Base-by-base conservation (phyloP, 108 stramenopile genomes). In the Epithemia pelagica region DNA sequence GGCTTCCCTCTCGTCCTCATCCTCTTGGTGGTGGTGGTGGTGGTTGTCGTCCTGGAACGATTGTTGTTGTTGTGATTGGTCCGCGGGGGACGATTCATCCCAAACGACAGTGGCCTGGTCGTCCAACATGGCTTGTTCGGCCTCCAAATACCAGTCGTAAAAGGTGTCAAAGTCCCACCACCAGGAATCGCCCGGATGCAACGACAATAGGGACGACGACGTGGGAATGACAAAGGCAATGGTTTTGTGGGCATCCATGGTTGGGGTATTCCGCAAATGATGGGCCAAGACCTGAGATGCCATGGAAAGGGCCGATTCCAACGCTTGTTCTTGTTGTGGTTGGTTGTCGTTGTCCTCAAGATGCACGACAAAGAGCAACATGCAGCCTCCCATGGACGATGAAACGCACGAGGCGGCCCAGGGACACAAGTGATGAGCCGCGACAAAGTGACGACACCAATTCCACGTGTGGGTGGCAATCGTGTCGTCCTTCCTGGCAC, bases 361-460 rank as follows among this genome's bases (percentile, higher is more conserved):
- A n/a, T n/a, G n/a, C 1, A 82, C 54, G 7, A 85, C 57, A 73
- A 76, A 86, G 58, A 83, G 71, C n/a, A 78, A 79, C 54, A 88
- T 76, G 29, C 82, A 82, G 5, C 73, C 65, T 2, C 23, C 46
- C 3, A 77, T 78, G 32, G 77, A 68, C n/a, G 54, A n/a, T n/a
- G n/a, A n/a, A 2, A 85, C 26, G 29, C 77, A 81, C 19, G 74
- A 66, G 28, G 58, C 70, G 2, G 89, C 86, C 85, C 86, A 90
- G 0, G 89, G 89, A 66, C 89, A 90, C n/a, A 90, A 62, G 2
- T 75, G 52, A 1, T 85, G 67, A 20, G 64, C 62, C 20, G 77
- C 56, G 1, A 90, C 86, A 73, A 90, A 90, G n/a, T 83, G 52
- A 8, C 61, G 37, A 27, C 78, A 78, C 89, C 89, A 90, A 30